These are phyloP conservation scores for Saussurea involucrata DNA, from an alignment of 129 eudicot genomes.

Conservation along the genomic window DNA sequence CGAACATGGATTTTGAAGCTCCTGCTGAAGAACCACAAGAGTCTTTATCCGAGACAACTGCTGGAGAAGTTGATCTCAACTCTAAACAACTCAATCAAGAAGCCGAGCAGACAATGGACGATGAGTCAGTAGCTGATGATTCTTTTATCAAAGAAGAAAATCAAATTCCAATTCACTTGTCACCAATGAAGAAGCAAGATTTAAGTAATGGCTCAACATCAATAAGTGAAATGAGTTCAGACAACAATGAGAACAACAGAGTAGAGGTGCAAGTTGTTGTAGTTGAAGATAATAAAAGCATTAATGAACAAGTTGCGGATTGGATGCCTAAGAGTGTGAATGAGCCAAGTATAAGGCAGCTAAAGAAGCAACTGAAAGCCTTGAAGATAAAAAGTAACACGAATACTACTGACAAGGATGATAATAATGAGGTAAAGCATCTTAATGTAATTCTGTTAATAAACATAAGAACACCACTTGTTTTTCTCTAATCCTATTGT, in stretches of 20 bases:
- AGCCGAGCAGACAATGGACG: not conserved
- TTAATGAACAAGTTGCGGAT: not conserved
- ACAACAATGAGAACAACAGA: slow-evolving; percentile 40
- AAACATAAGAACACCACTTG: not conserved
- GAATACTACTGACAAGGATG: not conserved
- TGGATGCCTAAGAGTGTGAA: slow-evolving; percentile 12
- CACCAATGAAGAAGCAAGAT: slow-evolving; percentile 17
- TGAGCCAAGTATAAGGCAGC: slow-evolving; percentile 30
- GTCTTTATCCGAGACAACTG: not conserved
- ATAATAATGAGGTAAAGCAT: not conserved
- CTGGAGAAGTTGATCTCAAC: not conserved
- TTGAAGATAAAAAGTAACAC: slow-evolving; percentile 11
- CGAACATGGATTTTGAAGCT: not conserved
- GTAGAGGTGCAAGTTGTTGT: not conserved
- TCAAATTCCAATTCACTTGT: slow-evolving; percentile 3
- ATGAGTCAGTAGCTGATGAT: not conserved
- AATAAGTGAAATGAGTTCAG: slow-evolving; percentile 1
- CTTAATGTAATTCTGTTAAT: not conserved
- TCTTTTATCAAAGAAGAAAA: slow-evolving; percentile 10
- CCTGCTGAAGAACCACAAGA: not conserved
- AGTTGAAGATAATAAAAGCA: slow-evolving; percentile 15
- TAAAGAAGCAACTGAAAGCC: slow-evolving; percentile 39
- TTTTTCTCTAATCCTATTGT: not conserved
- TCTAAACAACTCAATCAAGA: not conserved
- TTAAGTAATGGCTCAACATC: not conserved